Base-by-base conservation (phyloP, 495 filamentous ascomycete genomes). In the Penicillium turbatum region DNA sequence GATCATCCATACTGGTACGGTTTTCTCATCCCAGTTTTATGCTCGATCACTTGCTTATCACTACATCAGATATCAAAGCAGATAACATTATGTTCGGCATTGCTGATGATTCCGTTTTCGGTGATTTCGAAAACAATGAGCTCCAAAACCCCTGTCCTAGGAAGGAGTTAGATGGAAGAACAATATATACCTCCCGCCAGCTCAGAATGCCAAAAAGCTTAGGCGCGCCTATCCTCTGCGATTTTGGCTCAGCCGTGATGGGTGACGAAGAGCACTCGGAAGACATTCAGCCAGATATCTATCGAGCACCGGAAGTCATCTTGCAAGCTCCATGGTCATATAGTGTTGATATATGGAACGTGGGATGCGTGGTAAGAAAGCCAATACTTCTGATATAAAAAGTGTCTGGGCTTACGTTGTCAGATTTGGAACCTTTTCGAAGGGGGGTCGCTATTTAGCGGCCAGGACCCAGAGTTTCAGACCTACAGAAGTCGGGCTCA, bases 261-360 rank as follows among this genome's bases (percentile, higher is more conserved):
- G 59, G 61, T 3, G 56, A 44, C 30, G 8, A 36, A 44, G 10
- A 60, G 17, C 64, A 64, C 7, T 42, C 15, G 5, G 64, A 59
- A 60, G 44, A 56, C 21, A 60, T 72, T 48, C 66, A 69, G 59
- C 74, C 72, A 13, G 32, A 62, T 48, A 60, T 73, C 48, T 78
- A 76, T 57, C 61, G 72, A 51, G 69, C 72, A 31, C 75, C 30
- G 30, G 30, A 31, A 31, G 30, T 31, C 3, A 31, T 31, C 30
- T 31, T 11, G 6, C 30, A 7, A 31, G 30, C 1, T 31, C 10
- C 30, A 11, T 31, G 30, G 30, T 11, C 30, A 40, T 67, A 58
- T 39, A 72, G 63, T 9, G 57, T 73, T 27, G 73, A 78, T 62
- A 69, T 78, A 53, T 77, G 73, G 73, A 65, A 63, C 35, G 57